These are phyloP conservation scores for Hypholoma sublateritium DNA, from an alignment of 768 basidiomycete species.

Conservation along the genomic window DNA sequence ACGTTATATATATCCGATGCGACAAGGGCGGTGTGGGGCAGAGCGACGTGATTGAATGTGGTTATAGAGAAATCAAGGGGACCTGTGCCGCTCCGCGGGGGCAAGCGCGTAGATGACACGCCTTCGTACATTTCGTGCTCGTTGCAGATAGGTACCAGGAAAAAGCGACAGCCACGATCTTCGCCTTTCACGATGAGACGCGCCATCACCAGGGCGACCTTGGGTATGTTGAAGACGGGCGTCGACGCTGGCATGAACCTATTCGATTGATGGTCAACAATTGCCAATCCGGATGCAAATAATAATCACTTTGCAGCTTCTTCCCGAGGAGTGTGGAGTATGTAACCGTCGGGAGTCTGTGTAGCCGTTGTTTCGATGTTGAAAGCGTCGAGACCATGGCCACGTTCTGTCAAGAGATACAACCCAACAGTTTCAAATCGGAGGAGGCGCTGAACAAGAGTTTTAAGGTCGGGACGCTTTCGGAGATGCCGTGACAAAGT, in stretches of 20 bases:
- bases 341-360: slow-evolving; percentile 46
- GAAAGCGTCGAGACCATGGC: slow-evolving; percentile 60
- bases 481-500: slow-evolving; percentile 51
- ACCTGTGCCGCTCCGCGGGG: slow-evolving; percentile 49
- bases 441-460: slow-evolving; percentile 48
- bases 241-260: slow-evolving; percentile 64
- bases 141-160: slow-evolving; percentile 56
- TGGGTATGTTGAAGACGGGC: slow-evolving; percentile 51
- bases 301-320: slow-evolving; percentile 53
- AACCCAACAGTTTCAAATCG: slow-evolving; percentile 54
- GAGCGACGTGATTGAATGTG: slow-evolving; percentile 50
- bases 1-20: slow-evolving; percentile 42
- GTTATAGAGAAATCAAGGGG: slow-evolving; percentile 61
- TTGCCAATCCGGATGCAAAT: background rate
- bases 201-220: slow-evolving; percentile 58
- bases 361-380: slow-evolving; percentile 65
- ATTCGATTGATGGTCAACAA: slow-evolving; percentile 7
- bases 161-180: slow-evolving; percentile 52
- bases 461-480: slow-evolving; percentile 47
- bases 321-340: slow-evolving; percentile 54
- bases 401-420: slow-evolving; percentile 54
- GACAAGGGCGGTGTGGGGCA: slow-evolving; percentile 51
- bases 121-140: slow-evolving; percentile 53
- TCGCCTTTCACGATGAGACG: slow-evolving; percentile 49
- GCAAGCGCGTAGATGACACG: slow-evolving; percentile 48